Percentiles rank a stretch among this genome's conserved stretches.
phyloP scores from a whole-genome alignment of 2,329 filamentous ascomycete species.

The Fusarium austroafricanum region DNA sequence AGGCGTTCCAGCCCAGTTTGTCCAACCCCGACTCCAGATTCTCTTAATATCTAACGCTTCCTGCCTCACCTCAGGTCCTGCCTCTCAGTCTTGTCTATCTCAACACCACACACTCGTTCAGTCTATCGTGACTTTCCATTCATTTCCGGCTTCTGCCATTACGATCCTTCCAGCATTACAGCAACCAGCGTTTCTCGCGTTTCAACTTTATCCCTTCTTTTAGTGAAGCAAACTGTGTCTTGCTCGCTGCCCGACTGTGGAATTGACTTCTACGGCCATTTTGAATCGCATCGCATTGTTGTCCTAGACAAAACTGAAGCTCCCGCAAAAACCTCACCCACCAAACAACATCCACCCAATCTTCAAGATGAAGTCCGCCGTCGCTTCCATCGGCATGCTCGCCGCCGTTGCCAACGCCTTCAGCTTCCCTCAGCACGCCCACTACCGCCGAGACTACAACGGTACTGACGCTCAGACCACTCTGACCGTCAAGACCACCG shows the following conservation, averaged over 20 bases:
- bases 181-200: conserved; percentile 36
- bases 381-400: conserved; percentile 58
- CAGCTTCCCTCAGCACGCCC: conserved; percentile 50
- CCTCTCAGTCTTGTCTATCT: conserved; percentile 41
- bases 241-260: conserved; percentile 42
- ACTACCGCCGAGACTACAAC: conserved; percentile 47
- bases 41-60: conserved; percentile 47
- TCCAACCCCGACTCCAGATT: conserved; percentile 38
- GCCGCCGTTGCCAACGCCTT: conserved; percentile 59
- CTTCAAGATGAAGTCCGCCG: conserved; percentile 61
- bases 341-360: conserved; percentile 23
- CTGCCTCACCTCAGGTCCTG: conserved; percentile 35
- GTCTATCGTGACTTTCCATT: conserved; percentile 47
- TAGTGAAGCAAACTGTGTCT: conserved; percentile 50
- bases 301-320: conserved; percentile 43
- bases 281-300: conserved; percentile 34
- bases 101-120: conserved; percentile 40
- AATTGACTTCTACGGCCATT: conserved; percentile 51
- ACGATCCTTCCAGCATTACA: conserved; percentile 47
- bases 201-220: conserved; percentile 43
- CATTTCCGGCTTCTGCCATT: conserved; percentile 45
- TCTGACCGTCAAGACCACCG: conserved; percentile 64
- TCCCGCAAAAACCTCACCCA: conserved; percentile 24
- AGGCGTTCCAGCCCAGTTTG: conserved; percentile 37
- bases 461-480: conserved; percentile 52